Evolutionary conservation across 2,329 filamentous ascomycete species (phyloP).

Genomic region (Ophiostoma sp.): DNA sequence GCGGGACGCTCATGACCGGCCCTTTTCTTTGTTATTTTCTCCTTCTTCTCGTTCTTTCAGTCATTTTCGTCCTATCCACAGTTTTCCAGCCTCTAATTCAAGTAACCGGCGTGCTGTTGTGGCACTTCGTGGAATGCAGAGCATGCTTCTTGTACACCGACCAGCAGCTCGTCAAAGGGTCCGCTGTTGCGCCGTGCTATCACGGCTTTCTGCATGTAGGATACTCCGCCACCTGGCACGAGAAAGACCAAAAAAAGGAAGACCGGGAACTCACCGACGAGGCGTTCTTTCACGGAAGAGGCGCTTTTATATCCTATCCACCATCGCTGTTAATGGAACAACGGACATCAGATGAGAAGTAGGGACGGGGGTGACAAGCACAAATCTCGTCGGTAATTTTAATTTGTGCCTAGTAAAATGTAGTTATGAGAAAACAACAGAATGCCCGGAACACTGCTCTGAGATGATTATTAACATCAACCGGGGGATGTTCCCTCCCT

Average conservation of each 20-base stretch:
- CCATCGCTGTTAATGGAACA: not conserved
- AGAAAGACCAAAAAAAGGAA: not conserved
- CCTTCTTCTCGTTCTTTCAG: not conserved
- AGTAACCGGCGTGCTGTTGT: not conserved
- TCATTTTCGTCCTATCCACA: not conserved
- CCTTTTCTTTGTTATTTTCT: not conserved
- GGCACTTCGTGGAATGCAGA: not conserved
- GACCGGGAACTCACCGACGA: not conserved
- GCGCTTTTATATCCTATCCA: not conserved
- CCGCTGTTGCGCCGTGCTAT: not conserved
- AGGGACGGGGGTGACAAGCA: not conserved
- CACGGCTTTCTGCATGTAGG: not conserved
- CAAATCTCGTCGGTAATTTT: not conserved
- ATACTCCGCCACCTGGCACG: slow-evolving; percentile 1
- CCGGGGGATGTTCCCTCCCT: not conserved
- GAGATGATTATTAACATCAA: not conserved
- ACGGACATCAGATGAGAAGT: not conserved
- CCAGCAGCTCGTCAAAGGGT: not conserved
- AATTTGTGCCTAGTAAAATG: not conserved
- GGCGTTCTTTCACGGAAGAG: not conserved
- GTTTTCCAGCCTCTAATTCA: not conserved
- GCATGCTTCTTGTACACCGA: not conserved
- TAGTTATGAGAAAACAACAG: not conserved
- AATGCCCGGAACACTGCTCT: not conserved
- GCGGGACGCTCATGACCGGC: not conserved